Percentiles rank a stretch among this genome's conserved stretches.
Conservation (phyloP, 805 yeast species). For the Maudiozyma turicensis region DNA sequence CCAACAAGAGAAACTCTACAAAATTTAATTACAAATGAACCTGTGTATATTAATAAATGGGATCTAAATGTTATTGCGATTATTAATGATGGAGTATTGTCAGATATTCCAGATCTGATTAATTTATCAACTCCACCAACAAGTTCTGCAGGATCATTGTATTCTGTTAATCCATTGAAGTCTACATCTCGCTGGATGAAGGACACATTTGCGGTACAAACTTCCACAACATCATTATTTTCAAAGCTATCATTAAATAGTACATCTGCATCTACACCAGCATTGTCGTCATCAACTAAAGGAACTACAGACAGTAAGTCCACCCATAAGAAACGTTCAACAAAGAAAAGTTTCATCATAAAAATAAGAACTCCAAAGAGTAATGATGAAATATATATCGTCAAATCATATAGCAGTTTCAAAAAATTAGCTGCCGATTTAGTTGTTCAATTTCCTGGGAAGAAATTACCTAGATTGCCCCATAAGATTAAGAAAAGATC, state of each 20-base stretch:
- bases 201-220: conserved; percentile 14
- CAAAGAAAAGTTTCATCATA: conserved; percentile 36
- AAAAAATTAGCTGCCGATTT: conserved; percentile 44
- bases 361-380: conserved; percentile 31
- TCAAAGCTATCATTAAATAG: conserved; percentile 19
- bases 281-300: not conserved
- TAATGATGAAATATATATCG: conserved; percentile 35
- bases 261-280: conserved; percentile 4
- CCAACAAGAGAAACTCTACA: conserved; percentile 33
- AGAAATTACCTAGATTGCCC: conserved; percentile 51
- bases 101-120: not conserved
- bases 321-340: not conserved
- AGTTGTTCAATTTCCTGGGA: conserved; percentile 56
- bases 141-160: not conserved
- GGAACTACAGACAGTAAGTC: not conserved
- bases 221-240: conserved; percentile 17
- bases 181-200: conserved; percentile 25
- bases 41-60: conserved; percentile 41
- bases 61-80: conserved; percentile 66
- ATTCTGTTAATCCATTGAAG: conserved; percentile 2
- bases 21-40: conserved; percentile 26
- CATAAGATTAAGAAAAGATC: conserved; percentile 36
- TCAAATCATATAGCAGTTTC: conserved; percentile 63
- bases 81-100: conserved; percentile 7
- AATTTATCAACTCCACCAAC: not conserved